phyloP scores from a whole-genome alignment of 805 yeast genomes.

The Candida parachauliodes region DNA sequence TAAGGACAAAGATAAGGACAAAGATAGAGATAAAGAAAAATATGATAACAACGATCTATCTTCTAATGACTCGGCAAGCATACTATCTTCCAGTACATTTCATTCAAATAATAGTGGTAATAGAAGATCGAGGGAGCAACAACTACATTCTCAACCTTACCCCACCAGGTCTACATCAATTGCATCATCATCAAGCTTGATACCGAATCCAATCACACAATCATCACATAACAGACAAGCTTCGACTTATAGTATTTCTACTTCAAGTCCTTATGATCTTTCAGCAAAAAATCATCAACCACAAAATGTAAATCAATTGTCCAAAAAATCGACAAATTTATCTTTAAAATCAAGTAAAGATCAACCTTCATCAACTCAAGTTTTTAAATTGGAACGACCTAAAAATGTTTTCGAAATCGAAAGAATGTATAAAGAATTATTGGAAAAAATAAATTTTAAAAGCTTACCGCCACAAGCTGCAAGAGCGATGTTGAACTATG shows the following conservation, averaged over 20 bases:
- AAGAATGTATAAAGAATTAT: conserved; percentile 68
- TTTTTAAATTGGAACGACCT: conserved; percentile 59
- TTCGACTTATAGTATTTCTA: conserved; percentile 36
- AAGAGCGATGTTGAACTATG: conserved; percentile 70
- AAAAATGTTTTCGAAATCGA: conserved; percentile 63
- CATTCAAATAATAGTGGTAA: conserved; percentile 8
- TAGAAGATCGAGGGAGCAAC: conserved; percentile 9
- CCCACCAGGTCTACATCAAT: conserved; percentile 10
- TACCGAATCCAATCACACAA: conserved; percentile 25
- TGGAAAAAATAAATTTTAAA: conserved; percentile 78
- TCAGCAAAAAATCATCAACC: conserved; percentile 4
- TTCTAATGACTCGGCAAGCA: conserved; percentile 30
- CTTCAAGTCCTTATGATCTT: conserved; percentile 13
- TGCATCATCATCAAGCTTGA: conserved; percentile 12
- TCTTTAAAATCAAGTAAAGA: conserved; percentile 20
- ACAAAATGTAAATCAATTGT: conserved; percentile 1
- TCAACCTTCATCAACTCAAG: conserved; percentile 16
- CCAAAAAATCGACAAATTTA: conserved; percentile 21
- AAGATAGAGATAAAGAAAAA: conserved; percentile 12
- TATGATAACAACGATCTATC: conserved; percentile 17
- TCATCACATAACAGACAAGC: conserved; percentile 38
- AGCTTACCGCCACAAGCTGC: conserved; percentile 69
- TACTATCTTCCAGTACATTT: conserved; percentile 21
- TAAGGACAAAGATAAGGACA: conserved; percentile 13
- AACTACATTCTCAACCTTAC: conserved; percentile 8